Base-by-base conservation (phyloP, 2,329 filamentous ascomycete genomes). In the Fusarium sp. region DNA sequence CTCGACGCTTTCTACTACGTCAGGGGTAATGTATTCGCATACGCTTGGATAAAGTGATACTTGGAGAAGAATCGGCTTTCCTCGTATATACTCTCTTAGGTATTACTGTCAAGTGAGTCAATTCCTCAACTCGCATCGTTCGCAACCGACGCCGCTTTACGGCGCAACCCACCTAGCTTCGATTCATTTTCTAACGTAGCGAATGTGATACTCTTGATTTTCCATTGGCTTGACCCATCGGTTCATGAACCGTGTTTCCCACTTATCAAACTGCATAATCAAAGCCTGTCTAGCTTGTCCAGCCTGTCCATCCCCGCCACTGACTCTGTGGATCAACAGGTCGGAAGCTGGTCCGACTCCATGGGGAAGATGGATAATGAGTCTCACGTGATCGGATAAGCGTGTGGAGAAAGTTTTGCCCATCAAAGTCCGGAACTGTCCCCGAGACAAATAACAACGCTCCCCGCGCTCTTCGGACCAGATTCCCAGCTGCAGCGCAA, bases 381-480 rank as follows among this genome's bases (percentile, higher is more conserved):
- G 0, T 1, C 12, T 52, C 65, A 68, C 65, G 65, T 68, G 65
- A 68, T 42, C 65, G 47, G 50, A 43, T 30, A 26, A 48, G 43
- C 21, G 32, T 38, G 55, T 44, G 56, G 50, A 48, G 30, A 47
- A 48, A 43, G 40, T 23, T 23, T 30, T 40, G 40, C 43, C 43
- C 12, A 21, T 45, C 30, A 44, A 50, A 53, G 43, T 42, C 65
- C 65, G 65, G 60, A 62, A 68, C 43, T 52, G 21, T 44, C 34
- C 54, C 65, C 65, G 65, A 68, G 65, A 55, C 54, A 53, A 53
- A 65, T 51, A 49, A 67, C 49, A 62, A 68, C 65, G 66, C 36
- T 45, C 47, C 63, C 47, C 46, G 38, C 42, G 43, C 47, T 53
- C 14, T 36, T 51, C 64, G 65, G 64, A 65, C 49, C 30, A 34